Conservation (phyloP, 306 rosid genomes). For the Gillenia trifoliata region DNA sequence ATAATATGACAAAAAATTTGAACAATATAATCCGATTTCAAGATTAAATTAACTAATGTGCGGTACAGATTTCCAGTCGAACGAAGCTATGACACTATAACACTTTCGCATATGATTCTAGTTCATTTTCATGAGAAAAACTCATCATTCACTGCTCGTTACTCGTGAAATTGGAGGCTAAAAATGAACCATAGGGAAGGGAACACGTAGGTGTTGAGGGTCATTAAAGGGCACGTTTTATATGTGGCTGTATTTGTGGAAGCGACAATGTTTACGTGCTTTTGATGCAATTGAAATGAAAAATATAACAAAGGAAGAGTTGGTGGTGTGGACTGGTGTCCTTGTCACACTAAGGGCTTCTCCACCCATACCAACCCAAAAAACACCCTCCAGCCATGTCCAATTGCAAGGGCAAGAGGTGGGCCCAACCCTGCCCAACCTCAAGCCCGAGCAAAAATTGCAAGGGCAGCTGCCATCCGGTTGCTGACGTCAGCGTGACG, state of each 20-base stretch:
- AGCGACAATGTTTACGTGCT: slow-evolving; percentile 20
- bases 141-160: not conserved
- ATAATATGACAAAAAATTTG: too few species aligned
- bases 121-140: not conserved
- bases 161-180: slow-evolving; percentile 4
- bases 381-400: too few species aligned
- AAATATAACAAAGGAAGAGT: not conserved
- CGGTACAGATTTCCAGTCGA: not conserved
- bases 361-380: too few species aligned
- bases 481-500: too few species aligned
- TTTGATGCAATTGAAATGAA: slow-evolving; percentile 1
- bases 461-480: too few species aligned
- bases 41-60: not conserved
- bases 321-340: not conserved
- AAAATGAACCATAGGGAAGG: not conserved
- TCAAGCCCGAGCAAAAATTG: too few species aligned
- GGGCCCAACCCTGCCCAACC: too few species aligned
- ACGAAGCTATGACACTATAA: too few species aligned
- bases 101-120: not conserved
- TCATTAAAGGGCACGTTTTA: slow-evolving; percentile 34
- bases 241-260: not conserved
- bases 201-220: slow-evolving; percentile 35
- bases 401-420: too few species aligned
- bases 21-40: not conserved
- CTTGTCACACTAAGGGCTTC: not conserved